Base-by-base conservation (phyloP, 1,284 basidiomycete species). In the Rhodotorula sp. region DNA sequence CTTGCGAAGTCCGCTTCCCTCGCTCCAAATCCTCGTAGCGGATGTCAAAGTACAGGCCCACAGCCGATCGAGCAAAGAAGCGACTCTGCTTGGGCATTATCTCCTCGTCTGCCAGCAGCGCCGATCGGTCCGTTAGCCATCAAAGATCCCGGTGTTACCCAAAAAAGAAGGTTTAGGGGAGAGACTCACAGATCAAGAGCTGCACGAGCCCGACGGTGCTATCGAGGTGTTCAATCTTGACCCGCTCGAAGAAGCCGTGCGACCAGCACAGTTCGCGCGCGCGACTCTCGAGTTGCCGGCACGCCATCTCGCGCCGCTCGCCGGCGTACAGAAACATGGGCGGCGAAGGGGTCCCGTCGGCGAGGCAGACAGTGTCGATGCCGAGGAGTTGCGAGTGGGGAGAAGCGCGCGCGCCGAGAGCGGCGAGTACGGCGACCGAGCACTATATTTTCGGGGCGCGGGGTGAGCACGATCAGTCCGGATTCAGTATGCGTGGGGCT, bases 351-450 rank as follows among this genome's bases (percentile, higher is more conserved):
- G 60, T 55, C 2, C 64, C 66, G 44, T 69, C 64, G 1, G 48
- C 30, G 8, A 70, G 64, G 20, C 48, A 37, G 10, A 60, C 33
- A 1, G 71, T 64, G 3, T 46, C 46, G 30, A 73, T 45, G 8
- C 72, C 72, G 33, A 73, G 64, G 1, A 73, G 61, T n/a, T 70
- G 69, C 45, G 73, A 75, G 58, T 75, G 73, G 1, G 73, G 71
- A 26, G 64, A 68, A 0, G 71, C 66, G 30, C 73, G 54, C 1
- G 73, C 73, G 12, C 73, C 73, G 44, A 75, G 69, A 4, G 73
- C 68, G 56, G 64, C 66, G 18, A 75, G 68, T 1, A 74, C 66
- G 33, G 68, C 70, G 33, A 74, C 70, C 17, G 65, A 63, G 63
- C 62, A 68, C 62, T 72, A 51, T 15, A 29, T 44, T 26, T 17